Evolutionary conservation across 208 protist genomes (phyloP).

Genomic region (Herpetomonas tarakana): DNA sequence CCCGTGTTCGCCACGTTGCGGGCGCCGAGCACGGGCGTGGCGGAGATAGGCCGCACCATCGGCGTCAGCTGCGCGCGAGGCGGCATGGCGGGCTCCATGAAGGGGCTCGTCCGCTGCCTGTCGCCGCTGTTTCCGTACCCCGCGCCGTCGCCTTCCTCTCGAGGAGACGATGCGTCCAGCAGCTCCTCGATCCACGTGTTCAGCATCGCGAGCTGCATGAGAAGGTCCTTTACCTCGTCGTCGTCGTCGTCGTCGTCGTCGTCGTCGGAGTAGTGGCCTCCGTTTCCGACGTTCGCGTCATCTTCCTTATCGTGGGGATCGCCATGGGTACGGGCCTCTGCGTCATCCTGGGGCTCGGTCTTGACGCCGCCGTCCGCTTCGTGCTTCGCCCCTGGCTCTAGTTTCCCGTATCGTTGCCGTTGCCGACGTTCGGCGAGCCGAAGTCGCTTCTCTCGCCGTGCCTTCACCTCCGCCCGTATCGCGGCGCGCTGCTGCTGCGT

Average conservation of each 20-base stretch:
- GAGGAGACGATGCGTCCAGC: not conserved
- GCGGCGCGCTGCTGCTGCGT: not conserved
- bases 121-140: not conserved
- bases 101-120: no score
- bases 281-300: constrained; percentile 3
- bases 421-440: no score
- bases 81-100: no score
- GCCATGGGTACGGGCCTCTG: not conserved
- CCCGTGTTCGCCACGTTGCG: no score
- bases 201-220: not conserved
- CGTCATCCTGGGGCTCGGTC: not conserved
- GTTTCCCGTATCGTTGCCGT: not conserved
- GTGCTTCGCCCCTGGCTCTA: not conserved
- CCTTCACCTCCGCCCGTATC: not conserved
- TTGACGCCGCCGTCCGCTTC: not conserved
- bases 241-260: not conserved
- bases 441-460: not conserved
- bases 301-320: not conserved
- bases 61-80: not conserved
- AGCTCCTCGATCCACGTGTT: not conserved
- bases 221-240: not conserved
- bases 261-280: constrained; percentile 4
- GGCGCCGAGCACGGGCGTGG: not conserved
- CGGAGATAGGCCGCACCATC: not conserved
- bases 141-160: not conserved